Conservation (phyloP, 75 land plant genomes). For the Pinus albicaulis region DNA sequence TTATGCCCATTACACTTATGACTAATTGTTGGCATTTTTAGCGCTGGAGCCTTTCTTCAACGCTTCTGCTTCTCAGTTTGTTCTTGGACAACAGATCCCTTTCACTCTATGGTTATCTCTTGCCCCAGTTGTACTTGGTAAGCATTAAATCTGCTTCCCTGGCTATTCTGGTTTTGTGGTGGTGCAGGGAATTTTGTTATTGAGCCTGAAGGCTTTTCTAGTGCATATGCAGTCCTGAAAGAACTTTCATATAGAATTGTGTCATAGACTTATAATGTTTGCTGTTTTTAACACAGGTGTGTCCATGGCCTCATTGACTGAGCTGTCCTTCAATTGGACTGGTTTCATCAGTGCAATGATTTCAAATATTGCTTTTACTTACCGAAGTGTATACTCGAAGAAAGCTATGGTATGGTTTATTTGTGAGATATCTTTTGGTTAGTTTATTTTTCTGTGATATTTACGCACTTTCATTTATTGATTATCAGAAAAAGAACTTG, state of each 20-base stretch:
- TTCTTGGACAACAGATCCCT: constrained; percentile 93
- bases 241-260: background rate
- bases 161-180: background rate
- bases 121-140: constrained; percentile 92
- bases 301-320: constrained; percentile 98
- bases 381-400: constrained; percentile 97
- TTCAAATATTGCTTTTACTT: constrained; percentile 97
- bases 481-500: no score
- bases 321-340: constrained; percentile 96
- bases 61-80: constrained; percentile 97
- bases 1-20: background rate
- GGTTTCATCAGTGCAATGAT: constrained; percentile 99
- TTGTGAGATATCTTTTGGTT: background rate
- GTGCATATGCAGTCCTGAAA: background rate
- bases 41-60: constrained; percentile 99
- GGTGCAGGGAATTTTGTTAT: background rate
- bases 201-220: background rate
- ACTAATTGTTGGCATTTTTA: constrained; percentile 21
- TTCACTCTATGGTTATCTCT: constrained; percentile 81
- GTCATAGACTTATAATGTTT: background rate
- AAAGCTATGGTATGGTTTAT: constrained; percentile 82
- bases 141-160: background rate
- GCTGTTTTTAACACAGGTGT: constrained; percentile 55
- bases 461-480: background rate
- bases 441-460: background rate